Percentiles rank a stretch among this genome's conserved stretches.
Evolutionary conservation across 2,329 filamentous ascomycete species (phyloP).

Genomic region (Lasiodiplodia hormozganensis): DNA sequence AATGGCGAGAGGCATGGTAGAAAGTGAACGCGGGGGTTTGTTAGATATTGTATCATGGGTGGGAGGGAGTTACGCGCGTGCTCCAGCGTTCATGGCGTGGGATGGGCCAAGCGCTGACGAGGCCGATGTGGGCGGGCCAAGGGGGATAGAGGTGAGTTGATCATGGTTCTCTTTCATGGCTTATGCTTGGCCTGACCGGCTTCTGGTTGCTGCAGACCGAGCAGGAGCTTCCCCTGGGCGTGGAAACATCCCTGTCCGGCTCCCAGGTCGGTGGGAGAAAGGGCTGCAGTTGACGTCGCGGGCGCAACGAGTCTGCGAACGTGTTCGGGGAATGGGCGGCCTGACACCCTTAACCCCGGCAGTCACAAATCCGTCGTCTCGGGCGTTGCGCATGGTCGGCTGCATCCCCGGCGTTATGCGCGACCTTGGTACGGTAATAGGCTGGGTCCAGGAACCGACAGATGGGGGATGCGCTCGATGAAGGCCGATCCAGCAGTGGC

Average conservation of each 20-base stretch:
- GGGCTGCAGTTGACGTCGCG: neutral
- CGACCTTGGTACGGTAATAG: neutral
- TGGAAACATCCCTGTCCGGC: too few species aligned
- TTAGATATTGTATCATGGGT: neutral
- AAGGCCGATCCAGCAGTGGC: neutral
- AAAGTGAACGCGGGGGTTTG: neutral
- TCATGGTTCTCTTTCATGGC: too few species aligned
- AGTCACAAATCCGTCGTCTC: neutral
- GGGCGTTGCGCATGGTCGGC: neutral
- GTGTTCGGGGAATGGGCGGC: neutral
- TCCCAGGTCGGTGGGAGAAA: too few species aligned
- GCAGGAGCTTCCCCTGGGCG: neutral
- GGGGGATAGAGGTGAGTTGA: neutral
- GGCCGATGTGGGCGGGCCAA: constrained; percentile 21
- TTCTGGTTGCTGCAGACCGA: too few species aligned
- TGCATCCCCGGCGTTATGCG: neutral
- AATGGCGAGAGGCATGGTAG: neutral
- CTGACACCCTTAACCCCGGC: neutral
- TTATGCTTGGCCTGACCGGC: too few species aligned
- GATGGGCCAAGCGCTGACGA: constrained; percentile 15
- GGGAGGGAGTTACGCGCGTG: constrained; percentile 11
- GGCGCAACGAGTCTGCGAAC: neutral
- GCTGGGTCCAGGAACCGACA: neutral
- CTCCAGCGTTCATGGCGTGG: constrained; percentile 2
- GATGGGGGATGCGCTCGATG: neutral